phyloP scores from a whole-genome alignment of 129 eudicot species.

The Ambrosia trifida region DNA sequence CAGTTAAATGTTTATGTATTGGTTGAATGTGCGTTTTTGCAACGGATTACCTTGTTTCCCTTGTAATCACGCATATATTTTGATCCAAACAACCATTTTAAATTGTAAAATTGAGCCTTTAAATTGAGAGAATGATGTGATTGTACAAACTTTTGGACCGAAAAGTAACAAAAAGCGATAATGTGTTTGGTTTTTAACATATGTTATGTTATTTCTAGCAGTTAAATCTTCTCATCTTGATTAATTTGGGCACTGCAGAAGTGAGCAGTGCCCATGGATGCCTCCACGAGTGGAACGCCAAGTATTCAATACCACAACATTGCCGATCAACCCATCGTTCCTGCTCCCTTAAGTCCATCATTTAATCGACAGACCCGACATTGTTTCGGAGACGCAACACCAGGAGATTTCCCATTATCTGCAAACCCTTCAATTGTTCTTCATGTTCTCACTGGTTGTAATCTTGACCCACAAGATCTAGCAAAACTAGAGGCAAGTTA shows the following conservation, averaged over 20 bases:
- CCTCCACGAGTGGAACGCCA: constrained; percentile 80
- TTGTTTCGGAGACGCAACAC: constrained; percentile 75
- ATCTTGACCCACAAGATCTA: constrained; percentile 87
- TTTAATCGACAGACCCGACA: constrained; percentile 74
- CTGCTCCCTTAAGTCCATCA: constrained; percentile 44
- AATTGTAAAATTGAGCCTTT: background rate
- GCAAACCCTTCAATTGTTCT: constrained; percentile 95
- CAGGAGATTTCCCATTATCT: constrained; percentile 95
- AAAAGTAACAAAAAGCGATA: background rate
- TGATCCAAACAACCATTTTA: background rate
- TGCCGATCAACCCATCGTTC: constrained; percentile 57
- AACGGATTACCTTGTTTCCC: background rate
- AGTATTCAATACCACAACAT: constrained; percentile 71
- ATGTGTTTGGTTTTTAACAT: constrained; percentile 24
- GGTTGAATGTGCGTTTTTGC: constrained; percentile 9
- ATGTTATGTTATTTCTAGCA: constrained; percentile 44
- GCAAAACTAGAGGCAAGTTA: constrained; percentile 96
- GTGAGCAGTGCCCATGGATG: constrained; percentile 98
- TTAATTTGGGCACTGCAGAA: constrained; percentile 78
- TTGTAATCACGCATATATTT: background rate
- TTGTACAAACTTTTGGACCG: background rate
- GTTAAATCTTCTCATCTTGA: constrained; percentile 47
- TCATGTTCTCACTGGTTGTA: constrained; percentile 91
- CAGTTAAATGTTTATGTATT: background rate
- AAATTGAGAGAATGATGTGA: constrained; percentile 4